Evolutionary conservation across 2,329 filamentous ascomycete genomes (phyloP).

Genomic region (Amesomyces nigricolor): DNA sequence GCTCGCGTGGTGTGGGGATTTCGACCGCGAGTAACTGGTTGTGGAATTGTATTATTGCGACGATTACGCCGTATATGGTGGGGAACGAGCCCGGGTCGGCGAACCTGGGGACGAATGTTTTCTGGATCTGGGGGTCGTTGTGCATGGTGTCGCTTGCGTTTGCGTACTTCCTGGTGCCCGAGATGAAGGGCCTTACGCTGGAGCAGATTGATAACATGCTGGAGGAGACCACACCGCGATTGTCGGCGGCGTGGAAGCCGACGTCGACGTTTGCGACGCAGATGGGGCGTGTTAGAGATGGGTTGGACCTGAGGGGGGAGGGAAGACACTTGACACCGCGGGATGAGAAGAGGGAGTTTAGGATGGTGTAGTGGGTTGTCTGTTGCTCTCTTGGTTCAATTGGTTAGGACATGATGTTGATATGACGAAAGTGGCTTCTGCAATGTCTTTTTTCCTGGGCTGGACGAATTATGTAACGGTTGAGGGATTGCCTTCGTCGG

Average conservation of each 20-base stretch:
- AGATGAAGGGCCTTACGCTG: constrained; percentile 30
- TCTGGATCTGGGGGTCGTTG: constrained; percentile 29
- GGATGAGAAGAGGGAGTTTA: background rate
- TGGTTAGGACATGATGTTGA: background rate
- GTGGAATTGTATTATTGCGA: constrained; percentile 69
- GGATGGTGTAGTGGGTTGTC: background rate
- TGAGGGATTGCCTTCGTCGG: no score
- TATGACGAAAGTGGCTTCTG: no score
- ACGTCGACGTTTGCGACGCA: constrained; percentile 27
- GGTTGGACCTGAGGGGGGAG: no score
- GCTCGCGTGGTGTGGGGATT: constrained; percentile 61
- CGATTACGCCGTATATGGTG: constrained; percentile 71
- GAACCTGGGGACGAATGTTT: constrained; percentile 35
- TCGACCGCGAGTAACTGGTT: constrained; percentile 61
- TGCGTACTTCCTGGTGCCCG: constrained; percentile 29
- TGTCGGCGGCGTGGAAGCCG: constrained; percentile 23
- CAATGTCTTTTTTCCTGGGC: no score
- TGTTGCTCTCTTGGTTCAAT: background rate
- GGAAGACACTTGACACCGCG: background rate
- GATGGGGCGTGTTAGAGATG: constrained; percentile 21
- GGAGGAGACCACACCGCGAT: constrained; percentile 26
- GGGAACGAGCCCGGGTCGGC: constrained; percentile 44
- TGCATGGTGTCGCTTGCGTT: constrained; percentile 25
- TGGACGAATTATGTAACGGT: no score
- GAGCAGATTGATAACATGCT: constrained; percentile 31